A percentile compares a stretch with the other conserved stretches of the same genome.
Conservation (phyloP, 1,284 basidiomycete genomes). For the Apiotrichum sp. region DNA sequence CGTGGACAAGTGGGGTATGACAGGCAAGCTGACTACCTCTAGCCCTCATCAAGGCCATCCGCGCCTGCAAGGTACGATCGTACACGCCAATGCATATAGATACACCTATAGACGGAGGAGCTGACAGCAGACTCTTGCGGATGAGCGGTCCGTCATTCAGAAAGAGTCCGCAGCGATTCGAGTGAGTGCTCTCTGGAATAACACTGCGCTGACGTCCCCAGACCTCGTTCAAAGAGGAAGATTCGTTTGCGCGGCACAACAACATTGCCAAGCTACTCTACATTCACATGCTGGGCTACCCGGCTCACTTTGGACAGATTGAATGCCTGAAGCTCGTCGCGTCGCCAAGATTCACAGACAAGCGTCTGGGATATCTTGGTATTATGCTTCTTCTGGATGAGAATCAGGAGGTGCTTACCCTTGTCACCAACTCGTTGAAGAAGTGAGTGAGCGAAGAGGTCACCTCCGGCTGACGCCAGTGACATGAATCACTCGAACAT, state of each 20-base stretch:
- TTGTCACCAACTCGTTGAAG: slow-evolving; percentile 97
- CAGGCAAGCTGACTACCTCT: slow-evolving; percentile 4
- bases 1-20: background rate
- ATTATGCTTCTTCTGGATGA: slow-evolving; percentile 98
- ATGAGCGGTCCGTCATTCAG: slow-evolving; percentile 94
- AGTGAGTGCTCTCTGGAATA: slow-evolving; percentile 18
- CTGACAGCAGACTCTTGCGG: slow-evolving; percentile 76
- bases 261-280: slow-evolving; percentile 98
- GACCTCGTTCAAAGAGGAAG: slow-evolving; percentile 96
- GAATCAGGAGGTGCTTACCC: slow-evolving; percentile 93
- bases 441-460: slow-evolving; percentile 60
- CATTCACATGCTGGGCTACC: slow-evolving; percentile 99
- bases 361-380: slow-evolving; percentile 91
- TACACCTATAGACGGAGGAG: too few relatives aligned
- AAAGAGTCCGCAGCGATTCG: slow-evolving; percentile 97
- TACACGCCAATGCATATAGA: too few relatives aligned
- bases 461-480: slow-evolving; percentile 49
- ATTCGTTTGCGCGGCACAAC: slow-evolving; percentile 86
- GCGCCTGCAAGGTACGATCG: slow-evolving; percentile 71
- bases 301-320: slow-evolving; percentile 99
- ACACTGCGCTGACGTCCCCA: slow-evolving; percentile 8
- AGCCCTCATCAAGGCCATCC: slow-evolving; percentile 93
- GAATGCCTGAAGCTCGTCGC: slow-evolving; percentile 99
- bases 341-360: slow-evolving; percentile 94
- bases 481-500: slow-evolving; percentile 99